Evolutionary conservation across 768 basidiomycete species (phyloP).

Genomic region (Suillus bovinus): DNA sequence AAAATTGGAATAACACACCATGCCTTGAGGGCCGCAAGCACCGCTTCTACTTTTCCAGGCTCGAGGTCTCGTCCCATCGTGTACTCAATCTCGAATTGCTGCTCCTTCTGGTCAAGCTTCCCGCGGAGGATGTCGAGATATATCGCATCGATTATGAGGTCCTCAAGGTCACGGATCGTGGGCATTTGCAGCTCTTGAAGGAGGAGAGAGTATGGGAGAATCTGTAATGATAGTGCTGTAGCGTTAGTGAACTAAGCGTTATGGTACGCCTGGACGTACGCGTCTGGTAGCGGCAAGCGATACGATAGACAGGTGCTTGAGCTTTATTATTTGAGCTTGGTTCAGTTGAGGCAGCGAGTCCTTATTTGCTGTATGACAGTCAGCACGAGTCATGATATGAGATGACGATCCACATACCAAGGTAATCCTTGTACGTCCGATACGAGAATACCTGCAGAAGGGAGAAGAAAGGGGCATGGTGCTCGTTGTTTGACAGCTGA

Average conservation of each 20-base stretch:
- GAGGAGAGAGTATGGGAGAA: constrained; percentile 78
- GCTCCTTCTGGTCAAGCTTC: constrained; percentile 90
- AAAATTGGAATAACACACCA: constrained; percentile 48
- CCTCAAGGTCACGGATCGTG: constrained; percentile 87
- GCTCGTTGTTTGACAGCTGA: constrained; percentile 69
- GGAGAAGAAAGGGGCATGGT: constrained; percentile 57
- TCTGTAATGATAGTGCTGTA: constrained; percentile 42
- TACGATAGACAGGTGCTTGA: constrained; percentile 92
- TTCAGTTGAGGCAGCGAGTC: constrained; percentile 67
- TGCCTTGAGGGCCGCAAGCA: constrained; percentile 61
- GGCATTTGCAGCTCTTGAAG: constrained; percentile 71
- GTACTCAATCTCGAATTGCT: constrained; percentile 89
- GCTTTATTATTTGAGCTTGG: constrained; percentile 74
- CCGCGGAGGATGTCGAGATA: constrained; percentile 89
- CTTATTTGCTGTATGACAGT: constrained; percentile 55
- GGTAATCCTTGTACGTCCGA: constrained; percentile 82
- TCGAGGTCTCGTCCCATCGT: constrained; percentile 92
- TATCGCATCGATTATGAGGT: constrained; percentile 95
- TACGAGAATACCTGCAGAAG: constrained; percentile 89
- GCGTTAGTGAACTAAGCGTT: constrained; percentile 2
- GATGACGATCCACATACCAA: constrained; percentile 48
- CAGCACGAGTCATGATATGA: background rate
- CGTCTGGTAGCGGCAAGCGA: constrained; percentile 76
- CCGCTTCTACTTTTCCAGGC: constrained; percentile 60
- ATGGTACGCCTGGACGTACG: constrained; percentile 44